Evolutionary conservation across 106 monocot genomes (phyloP).

Genomic region (Dendrobium nobile): DNA sequence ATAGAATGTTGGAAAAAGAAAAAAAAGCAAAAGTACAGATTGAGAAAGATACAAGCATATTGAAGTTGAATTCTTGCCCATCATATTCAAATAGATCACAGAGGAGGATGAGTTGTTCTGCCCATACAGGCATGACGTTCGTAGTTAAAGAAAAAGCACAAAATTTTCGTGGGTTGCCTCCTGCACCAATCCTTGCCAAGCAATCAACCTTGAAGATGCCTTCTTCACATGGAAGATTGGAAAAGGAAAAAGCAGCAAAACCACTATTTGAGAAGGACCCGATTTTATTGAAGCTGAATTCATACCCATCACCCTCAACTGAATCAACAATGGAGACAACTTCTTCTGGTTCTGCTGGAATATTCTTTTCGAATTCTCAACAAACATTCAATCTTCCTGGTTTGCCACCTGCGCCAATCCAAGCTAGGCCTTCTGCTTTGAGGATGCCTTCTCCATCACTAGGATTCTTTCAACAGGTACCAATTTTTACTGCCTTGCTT

Average conservation of each 20-base stretch:
- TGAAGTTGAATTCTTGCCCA: conserved; percentile 8
- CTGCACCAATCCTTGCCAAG: conserved; percentile 19
- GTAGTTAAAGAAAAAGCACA: neutral
- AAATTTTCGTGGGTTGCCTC: conserved; percentile 9
- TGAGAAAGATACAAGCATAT: conserved; percentile 9
- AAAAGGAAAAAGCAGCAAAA: conserved; percentile 15
- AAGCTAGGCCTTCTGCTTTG: conserved; percentile 48
- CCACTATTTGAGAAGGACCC: conserved; percentile 8
- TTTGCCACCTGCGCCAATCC: conserved; percentile 9
- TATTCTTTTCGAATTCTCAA: conserved; percentile 9
- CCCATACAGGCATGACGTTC: neutral
- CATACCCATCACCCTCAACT: conserved; percentile 3
- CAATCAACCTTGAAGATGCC: conserved; percentile 64
- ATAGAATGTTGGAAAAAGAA: conserved; percentile 42
- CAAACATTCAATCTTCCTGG: conserved; percentile 8
- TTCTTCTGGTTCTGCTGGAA: conserved; percentile 5
- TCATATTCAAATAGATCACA: conserved; percentile 6
- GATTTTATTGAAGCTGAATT: conserved; percentile 3
- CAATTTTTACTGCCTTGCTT: neutral
- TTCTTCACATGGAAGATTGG: conserved; percentile 56
- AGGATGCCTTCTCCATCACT: conserved; percentile 72
- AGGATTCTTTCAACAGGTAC: conserved; percentile 64
- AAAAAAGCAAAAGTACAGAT: conserved; percentile 8
- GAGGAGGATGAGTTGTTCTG: neutral
- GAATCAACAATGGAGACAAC: conserved; percentile 4